phyloP scores from a whole-genome alignment of 164 flowering plant genomes.

The Stephania yunnanensis region DNA sequence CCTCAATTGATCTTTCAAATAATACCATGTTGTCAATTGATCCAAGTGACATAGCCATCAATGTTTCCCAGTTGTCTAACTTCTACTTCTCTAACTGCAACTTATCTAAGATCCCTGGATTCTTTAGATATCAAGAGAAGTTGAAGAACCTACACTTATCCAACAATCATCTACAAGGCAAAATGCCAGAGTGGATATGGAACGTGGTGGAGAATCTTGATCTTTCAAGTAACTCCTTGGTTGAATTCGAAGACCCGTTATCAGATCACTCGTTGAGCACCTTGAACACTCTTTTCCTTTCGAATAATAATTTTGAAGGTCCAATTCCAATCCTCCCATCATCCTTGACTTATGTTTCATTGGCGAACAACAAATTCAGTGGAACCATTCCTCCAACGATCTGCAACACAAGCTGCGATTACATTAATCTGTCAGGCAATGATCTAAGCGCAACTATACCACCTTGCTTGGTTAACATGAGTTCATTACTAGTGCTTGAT shows the following conservation, averaged over 20 bases:
- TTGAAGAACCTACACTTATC: background rate
- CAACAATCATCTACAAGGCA: background rate
- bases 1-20: background rate
- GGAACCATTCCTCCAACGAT: conserved; percentile 13
- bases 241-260: background rate
- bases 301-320: background rate
- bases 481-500: conserved; percentile 35
- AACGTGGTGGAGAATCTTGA: conserved; percentile 10
- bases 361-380: conserved; percentile 20
- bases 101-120: background rate
- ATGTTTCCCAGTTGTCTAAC: background rate
- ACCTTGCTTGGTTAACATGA: background rate
- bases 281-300: background rate
- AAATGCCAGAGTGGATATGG: background rate
- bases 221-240: conserved; percentile 2
- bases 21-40: background rate
- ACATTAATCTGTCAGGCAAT: background rate
- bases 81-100: background rate
- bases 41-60: background rate
- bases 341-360: conserved; percentile 25
- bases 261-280: background rate
- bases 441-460: background rate
- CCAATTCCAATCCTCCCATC: conserved; percentile 22
- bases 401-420: background rate
- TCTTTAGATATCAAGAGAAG: background rate